Conservation (phyloP, 768 basidiomycete genomes). For the Tylopilus vinaceipallidus region DNA sequence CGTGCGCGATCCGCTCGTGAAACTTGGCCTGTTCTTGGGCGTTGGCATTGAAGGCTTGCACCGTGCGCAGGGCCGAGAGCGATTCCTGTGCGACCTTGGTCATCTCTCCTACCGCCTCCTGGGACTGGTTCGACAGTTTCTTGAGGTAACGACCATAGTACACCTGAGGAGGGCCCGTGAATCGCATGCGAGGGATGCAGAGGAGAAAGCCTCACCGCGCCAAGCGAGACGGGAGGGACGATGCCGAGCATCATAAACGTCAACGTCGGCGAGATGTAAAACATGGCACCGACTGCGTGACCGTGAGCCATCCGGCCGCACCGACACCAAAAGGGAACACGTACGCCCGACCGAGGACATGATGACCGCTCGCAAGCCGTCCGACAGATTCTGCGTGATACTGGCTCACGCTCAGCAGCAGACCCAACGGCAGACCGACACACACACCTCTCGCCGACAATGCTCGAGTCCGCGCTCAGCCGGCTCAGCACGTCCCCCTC, state of each 20-base stretch:
- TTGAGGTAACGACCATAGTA: slow-evolving; percentile 96
- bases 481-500: slow-evolving; percentile 94
- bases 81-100: slow-evolving; percentile 88
- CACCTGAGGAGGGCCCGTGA: slow-evolving; percentile 50
- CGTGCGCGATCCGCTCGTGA: slow-evolving; percentile 55
- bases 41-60: slow-evolving; percentile 88
- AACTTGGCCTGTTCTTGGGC: slow-evolving; percentile 79
- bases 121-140: slow-evolving; percentile 85
- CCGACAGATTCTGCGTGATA: slow-evolving; percentile 76
- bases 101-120: slow-evolving; percentile 96
- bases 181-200: neutral
- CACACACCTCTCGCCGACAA: slow-evolving; percentile 94
- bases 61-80: slow-evolving; percentile 80
- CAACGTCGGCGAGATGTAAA: slow-evolving; percentile 85
- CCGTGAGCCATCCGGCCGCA: neutral
- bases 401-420: too few species aligned
- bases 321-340: slow-evolving; percentile 27
- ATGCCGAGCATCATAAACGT: slow-evolving; percentile 91
- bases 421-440: too few species aligned
- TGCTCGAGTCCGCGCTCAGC: slow-evolving; percentile 85
- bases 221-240: slow-evolving; percentile 84
- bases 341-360: slow-evolving; percentile 92
- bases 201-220: slow-evolving; percentile 58
- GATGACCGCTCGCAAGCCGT: slow-evolving; percentile 79
- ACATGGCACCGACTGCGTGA: slow-evolving; percentile 86